These are phyloP conservation scores for Xylariales sp. DNA, from an alignment of 2,329 filamentous ascomycete genomes.

Conservation along the genomic window DNA sequence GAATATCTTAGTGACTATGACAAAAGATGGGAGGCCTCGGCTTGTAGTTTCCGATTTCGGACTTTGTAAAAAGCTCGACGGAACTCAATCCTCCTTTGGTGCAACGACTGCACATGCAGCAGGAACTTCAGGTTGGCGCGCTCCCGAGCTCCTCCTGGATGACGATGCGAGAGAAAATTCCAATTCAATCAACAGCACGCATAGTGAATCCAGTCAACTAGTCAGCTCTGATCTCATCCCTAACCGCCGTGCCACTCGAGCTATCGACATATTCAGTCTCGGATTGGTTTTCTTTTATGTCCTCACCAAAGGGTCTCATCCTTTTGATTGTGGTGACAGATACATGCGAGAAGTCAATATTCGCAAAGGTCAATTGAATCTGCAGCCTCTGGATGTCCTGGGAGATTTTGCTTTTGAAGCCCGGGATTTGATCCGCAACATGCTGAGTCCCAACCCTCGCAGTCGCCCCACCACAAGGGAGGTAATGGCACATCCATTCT, in stretches of 20 bases:
- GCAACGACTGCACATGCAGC: conserved; percentile 91
- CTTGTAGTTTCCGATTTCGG: conserved; percentile 97
- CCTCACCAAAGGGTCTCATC: conserved; percentile 86
- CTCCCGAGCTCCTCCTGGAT: conserved; percentile 84
- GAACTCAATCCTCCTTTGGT: conserved; percentile 89
- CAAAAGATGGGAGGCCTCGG: conserved; percentile 66
- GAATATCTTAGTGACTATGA: conserved; percentile 84
- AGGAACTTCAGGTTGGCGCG: conserved; percentile 94
- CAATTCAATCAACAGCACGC: conserved; percentile 44
- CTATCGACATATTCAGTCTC: conserved; percentile 96
- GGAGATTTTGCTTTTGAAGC: conserved; percentile 85
- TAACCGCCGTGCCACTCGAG: conserved; percentile 81
- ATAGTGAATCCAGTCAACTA: conserved; percentile 59
- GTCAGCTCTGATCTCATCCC: conserved; percentile 53
- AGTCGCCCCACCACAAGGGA: conserved; percentile 39
- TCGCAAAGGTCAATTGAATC: conserved; percentile 77
- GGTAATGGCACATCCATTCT: conserved; percentile 78
- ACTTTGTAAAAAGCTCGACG: conserved; percentile 93
- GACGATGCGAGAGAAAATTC: conserved; percentile 58
- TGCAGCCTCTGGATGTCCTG: conserved; percentile 67
- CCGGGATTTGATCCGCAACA: conserved; percentile 77
- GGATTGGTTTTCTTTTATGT: conserved; percentile 99
- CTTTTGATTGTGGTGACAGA: conserved; percentile 88
- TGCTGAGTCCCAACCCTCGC: conserved; percentile 66
- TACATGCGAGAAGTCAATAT: conserved; percentile 98